Percentiles rank a stretch among this genome's conserved stretches.
Conservation (phyloP, 805 yeast genomes). For the Kodamaea neixiangensis region DNA sequence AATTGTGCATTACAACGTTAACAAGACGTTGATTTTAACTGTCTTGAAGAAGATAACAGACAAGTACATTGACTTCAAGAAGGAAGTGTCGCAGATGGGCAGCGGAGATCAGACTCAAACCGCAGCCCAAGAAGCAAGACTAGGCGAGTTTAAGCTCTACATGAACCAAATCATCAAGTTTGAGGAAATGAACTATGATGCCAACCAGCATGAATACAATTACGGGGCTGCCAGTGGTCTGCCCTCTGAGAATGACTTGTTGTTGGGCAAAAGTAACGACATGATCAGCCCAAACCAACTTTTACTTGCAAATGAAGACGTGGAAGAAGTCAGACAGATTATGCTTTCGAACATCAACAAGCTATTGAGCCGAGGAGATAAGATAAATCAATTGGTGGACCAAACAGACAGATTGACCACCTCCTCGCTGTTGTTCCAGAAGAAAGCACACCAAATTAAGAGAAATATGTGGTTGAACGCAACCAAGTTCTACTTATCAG, state of each 20-base stretch:
- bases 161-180: conserved; percentile 57
- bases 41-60: conserved; percentile 52
- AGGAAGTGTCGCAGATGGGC: conserved; percentile 16
- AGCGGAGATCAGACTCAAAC: conserved; percentile 14
- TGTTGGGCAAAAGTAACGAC: conserved; percentile 15
- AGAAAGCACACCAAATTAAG: conserved; percentile 62
- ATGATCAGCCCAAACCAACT: conserved; percentile 39
- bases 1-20: conserved; percentile 45
- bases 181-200: conserved; percentile 49
- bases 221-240: conserved; percentile 30
- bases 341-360: conserved; percentile 75
- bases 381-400: conserved; percentile 68
- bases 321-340: conserved; percentile 62
- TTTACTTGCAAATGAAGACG: conserved; percentile 51
- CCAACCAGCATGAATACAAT: conserved; percentile 33
- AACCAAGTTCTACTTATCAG: conserved; percentile 42
- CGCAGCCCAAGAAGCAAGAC: conserved; percentile 18
- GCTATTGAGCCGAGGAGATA: conserved; percentile 76
- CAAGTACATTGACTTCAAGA: conserved; percentile 47
- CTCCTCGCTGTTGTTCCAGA: conserved; percentile 67
- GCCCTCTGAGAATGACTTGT: conserved; percentile 19
- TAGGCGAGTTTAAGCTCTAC: conserved; percentile 55
- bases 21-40: conserved; percentile 47
- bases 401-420: conserved; percentile 75
- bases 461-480: conserved; percentile 72